phyloP scores from a whole-genome alignment of 2,329 filamentous ascomycete genomes.

The Pyrenochaeta sp. region DNA sequence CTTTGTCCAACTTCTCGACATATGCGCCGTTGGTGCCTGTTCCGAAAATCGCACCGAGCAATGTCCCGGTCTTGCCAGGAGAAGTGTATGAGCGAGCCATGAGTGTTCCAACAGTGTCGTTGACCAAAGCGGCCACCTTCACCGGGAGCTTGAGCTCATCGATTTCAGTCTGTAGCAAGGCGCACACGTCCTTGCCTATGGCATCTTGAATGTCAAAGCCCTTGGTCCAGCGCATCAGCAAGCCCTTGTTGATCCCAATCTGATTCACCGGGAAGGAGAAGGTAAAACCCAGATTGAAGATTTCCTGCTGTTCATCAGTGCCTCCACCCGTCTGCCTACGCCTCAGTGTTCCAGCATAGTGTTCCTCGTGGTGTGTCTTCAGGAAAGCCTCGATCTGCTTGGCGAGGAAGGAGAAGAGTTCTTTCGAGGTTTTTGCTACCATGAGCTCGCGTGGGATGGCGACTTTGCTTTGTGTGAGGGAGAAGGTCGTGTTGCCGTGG shows the following conservation, averaged over 20 bases:
- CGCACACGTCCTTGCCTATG: conserved; percentile 92
- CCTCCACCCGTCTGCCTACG: conserved; percentile 68
- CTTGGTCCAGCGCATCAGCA: conserved; percentile 96
- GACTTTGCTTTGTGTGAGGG: conserved; percentile 90
- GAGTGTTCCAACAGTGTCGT: conserved; percentile 95
- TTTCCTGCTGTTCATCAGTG: conserved; percentile 70
- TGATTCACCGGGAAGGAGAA: conserved; percentile 98
- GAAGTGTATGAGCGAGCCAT: conserved; percentile 98
- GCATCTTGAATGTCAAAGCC: conserved; percentile 97
- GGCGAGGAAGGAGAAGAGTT: conserved; percentile 91
- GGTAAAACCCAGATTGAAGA: conserved; percentile 96
- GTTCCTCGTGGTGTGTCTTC: conserved; percentile 83
- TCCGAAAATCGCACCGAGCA: conserved; percentile 96
- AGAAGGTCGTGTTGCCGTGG: conserved; percentile 94
- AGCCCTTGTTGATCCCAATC: conserved; percentile 92
- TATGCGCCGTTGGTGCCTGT: conserved; percentile 98
- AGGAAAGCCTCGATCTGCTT: conserved; percentile 92
- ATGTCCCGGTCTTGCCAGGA: conserved; percentile 81
- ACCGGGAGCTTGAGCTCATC: conserved; percentile 87
- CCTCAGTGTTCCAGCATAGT: conserved; percentile 75
- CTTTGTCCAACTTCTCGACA: conserved; percentile 85
- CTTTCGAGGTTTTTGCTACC: conserved; percentile 82
- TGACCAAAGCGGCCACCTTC: conserved; percentile 93
- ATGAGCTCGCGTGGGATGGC: conserved; percentile 90
- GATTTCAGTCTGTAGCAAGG: conserved; percentile 86